phyloP scores from a whole-genome alignment of 176 grass and related monocot species.

The Pharus latifolius region DNA sequence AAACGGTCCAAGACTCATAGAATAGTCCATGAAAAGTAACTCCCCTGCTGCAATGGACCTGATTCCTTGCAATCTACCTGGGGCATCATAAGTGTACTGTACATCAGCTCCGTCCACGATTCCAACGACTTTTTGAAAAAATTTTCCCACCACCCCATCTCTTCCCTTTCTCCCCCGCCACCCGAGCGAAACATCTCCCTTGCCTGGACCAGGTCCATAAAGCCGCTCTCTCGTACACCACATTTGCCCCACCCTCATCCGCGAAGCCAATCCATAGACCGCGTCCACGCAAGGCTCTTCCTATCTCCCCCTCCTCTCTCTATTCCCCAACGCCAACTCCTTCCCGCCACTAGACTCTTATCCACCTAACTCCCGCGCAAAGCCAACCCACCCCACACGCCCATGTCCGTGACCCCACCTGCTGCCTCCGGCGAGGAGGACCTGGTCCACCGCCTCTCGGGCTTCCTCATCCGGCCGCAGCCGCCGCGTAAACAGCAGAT shows the following conservation, averaged over 20 bases:
- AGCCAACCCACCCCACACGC: background rate
- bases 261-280: background rate
- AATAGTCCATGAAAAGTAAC: too few species aligned
- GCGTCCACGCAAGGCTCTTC: background rate
- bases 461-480: slow-evolving; percentile 9
- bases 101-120: too few species aligned
- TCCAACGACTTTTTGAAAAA: too few species aligned
- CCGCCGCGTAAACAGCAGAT: slow-evolving; percentile 30
- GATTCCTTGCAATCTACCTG: too few species aligned
- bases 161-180: too few species aligned
- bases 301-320: background rate
- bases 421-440: slow-evolving; percentile 2
- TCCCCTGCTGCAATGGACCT: too few species aligned
- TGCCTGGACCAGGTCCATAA: background rate
- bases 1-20: too few species aligned
- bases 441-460: slow-evolving; percentile 3
- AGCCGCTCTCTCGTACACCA: background rate
- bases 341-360: slow-evolving; percentile 50
- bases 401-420: background rate
- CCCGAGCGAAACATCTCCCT: too few species aligned
- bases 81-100: too few species aligned
- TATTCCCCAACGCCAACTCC: too few species aligned
- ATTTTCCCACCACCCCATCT: too few species aligned
- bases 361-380: slow-evolving; percentile 17
- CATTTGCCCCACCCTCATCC: background rate